Base-by-base conservation (phyloP, 2,329 filamentous ascomycete genomes). In the Orbilia oligospora region DNA sequence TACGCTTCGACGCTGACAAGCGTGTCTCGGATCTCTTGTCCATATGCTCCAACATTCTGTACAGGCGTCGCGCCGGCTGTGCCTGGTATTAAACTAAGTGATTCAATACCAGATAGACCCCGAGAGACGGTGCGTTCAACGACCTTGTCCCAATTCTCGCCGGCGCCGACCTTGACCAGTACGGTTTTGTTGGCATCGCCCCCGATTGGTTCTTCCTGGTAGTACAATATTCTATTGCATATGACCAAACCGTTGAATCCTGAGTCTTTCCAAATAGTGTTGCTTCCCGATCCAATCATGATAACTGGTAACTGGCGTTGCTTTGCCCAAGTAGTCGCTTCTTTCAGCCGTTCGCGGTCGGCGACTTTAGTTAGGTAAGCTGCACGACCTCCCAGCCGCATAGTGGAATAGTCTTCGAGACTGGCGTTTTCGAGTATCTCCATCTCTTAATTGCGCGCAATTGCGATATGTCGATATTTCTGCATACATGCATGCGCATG, bases 31-130 rank as follows among this genome's bases (percentile, higher is more conserved):
- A 71, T 71, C 53, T 71, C 68, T 20, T 71, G 68, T 10, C 68
- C 68, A 20, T 71, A 71, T 5, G 68, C 68, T 16, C 68, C 68
- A 46, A 71, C 56, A n/a, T 71, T 71, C n/a, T 71, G 68, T 6
- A 71, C 36, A 16, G 68, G 68, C 5, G 68, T 71, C 36, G 68
- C 68, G 3, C 68, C 68, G 5, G 68, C 68, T 16, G 68, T 71
- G 22, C 68, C 56, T 44, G 68, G 68, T 38, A 71, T 64, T 3
- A 64, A 46, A 44, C 68, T 71, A 14, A 71, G 55, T 20, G 68
- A 27, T 44, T 71, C 68, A 30, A 71, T 71, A 16, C 68, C 68
- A 14, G 68, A 38, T 4, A 71, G 22, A 41, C 68, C 56, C 16
- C 41, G 5, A 24, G 56, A 33, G n/a, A 64, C 56, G 8, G 68